Conservation (phyloP, 1,284 basidiomycete genomes). For the Phellopilus nigrolimitatus region DNA sequence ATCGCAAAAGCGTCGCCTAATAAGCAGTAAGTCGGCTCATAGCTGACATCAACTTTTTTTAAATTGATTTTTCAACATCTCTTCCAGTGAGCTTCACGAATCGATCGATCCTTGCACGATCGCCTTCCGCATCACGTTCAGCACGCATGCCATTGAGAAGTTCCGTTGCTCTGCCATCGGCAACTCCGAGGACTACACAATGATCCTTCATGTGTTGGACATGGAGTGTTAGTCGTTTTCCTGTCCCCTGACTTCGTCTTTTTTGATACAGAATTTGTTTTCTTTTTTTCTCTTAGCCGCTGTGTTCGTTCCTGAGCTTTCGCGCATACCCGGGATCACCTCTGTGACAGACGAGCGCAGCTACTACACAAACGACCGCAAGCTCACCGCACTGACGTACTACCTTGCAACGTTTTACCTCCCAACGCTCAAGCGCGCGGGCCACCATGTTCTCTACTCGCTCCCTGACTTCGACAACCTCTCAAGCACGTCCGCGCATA, state of each 20-base stretch:
- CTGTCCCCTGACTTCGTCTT: neutral
- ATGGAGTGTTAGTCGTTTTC: conserved; percentile 3
- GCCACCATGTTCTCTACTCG: conserved; percentile 15
- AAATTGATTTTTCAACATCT: neutral
- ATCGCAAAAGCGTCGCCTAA: neutral
- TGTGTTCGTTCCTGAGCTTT: conserved; percentile 12
- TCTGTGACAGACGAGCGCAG: neutral
- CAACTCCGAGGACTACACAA: neutral
- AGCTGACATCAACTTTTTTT: too few species aligned
- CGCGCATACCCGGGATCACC: conserved; percentile 1
- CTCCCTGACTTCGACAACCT: conserved; percentile 22
- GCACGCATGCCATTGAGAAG: conserved; percentile 1
- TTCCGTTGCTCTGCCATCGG: conserved; percentile 10
- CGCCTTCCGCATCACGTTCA: conserved; percentile 19
- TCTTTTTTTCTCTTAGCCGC: conserved; percentile 9
- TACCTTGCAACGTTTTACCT: conserved; percentile 17
- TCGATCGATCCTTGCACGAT: conserved; percentile 2
- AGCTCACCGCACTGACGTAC: conserved; percentile 6
- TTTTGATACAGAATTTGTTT: neutral
- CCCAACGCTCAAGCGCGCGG: conserved; percentile 14
- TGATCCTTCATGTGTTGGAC: conserved; percentile 5
- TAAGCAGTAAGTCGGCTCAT: conserved; percentile 9
- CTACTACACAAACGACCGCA: conserved; percentile 1
- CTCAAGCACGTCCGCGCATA: conserved; percentile 9
- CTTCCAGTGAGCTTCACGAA: conserved; percentile 2